Evolutionary conservation across 345 rosid genomes (phyloP).

Genomic region (Sisymbrium altissimum): DNA sequence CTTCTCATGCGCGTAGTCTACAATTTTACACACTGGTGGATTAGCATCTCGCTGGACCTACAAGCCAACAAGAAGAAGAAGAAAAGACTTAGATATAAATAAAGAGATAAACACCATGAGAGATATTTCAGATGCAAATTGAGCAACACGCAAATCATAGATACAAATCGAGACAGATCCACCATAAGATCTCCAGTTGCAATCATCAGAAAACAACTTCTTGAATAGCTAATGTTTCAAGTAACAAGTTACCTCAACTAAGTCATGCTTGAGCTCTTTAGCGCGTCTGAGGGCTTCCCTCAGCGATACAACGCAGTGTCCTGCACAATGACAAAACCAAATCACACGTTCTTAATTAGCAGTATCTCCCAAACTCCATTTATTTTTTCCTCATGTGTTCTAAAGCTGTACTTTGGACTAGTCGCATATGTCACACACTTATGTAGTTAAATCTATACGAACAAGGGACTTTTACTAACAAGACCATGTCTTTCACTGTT

Average conservation of each 20-base stretch:
- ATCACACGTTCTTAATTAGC: background rate
- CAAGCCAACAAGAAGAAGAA: background rate
- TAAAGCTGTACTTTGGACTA: background rate
- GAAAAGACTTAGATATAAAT: background rate
- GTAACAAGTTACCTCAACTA: conserved; percentile 29
- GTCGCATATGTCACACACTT: background rate
- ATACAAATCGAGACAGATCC: background rate
- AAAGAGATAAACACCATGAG: background rate
- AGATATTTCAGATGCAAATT: background rate
- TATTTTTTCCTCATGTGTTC: background rate
- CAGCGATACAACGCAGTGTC: conserved; percentile 29
- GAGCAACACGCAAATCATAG: background rate
- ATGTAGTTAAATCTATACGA: background rate
- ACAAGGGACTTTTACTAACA: background rate
- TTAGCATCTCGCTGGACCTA: conserved; percentile 34
- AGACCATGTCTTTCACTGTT: background rate
- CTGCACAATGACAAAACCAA: conserved; percentile 17
- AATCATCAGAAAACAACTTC: conserved; percentile 1
- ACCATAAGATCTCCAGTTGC: background rate
- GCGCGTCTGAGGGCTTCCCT: conserved; percentile 34
- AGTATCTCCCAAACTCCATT: background rate
- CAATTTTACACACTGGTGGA: conserved; percentile 39
- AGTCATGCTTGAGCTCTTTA: conserved; percentile 31
- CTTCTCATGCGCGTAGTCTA: conserved; percentile 28
- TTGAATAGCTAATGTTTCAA: background rate